phyloP scores from a whole-genome alignment of 169 alveolate genomes.

The Plasmodium malariae region DNA sequence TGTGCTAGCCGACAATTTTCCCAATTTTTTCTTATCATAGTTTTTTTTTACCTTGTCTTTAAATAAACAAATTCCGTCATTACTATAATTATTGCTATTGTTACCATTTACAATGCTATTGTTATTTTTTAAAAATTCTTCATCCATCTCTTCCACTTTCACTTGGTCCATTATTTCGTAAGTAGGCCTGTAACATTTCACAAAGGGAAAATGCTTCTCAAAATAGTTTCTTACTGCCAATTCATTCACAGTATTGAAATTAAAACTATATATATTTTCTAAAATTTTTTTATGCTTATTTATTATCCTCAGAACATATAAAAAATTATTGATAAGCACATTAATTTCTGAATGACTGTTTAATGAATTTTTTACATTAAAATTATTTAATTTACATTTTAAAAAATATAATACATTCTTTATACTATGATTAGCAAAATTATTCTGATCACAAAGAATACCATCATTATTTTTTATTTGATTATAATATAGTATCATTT shows the following conservation, averaged over 20 bases:
- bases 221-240: constrained; percentile 20
- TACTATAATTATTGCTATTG: no score
- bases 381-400: constrained; percentile 34
- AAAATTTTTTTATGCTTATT: constrained; percentile 21
- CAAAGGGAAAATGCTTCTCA: constrained; percentile 26
- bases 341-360: constrained; percentile 47
- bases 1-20: no score
- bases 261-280: constrained; percentile 15
- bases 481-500: neutral
- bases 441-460: neutral
- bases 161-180: constrained; percentile 17
- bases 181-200: constrained; percentile 10
- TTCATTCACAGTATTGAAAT: constrained; percentile 20
- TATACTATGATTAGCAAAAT: neutral
- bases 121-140: no score
- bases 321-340: constrained; percentile 30
- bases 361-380: constrained; percentile 14
- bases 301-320: constrained; percentile 6
- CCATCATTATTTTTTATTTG: neutral
- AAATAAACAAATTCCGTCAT: no score
- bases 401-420: constrained; percentile 20
- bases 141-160: neutral
- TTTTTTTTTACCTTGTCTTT: no score
- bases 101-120: no score
- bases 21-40: no score